phyloP scores from a whole-genome alignment of 768 basidiomycete genomes.

The Naganishia randhawae region DNA sequence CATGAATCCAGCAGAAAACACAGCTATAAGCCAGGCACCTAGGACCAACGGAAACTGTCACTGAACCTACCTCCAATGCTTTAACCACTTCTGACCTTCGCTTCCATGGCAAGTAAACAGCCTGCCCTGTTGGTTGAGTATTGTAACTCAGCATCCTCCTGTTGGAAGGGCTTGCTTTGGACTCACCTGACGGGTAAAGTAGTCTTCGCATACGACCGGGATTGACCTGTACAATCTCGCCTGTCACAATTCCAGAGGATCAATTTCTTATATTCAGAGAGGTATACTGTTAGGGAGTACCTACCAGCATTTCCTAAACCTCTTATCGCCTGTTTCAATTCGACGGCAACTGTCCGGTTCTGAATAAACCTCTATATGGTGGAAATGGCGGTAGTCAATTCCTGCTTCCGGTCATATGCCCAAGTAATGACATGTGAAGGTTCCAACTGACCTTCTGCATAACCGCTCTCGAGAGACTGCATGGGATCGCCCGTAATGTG shows the following conservation, averaged over 20 bases:
- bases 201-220: conserved; percentile 25
- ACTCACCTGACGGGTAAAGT: conserved; percentile 26
- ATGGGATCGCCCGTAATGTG: not conserved
- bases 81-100: conserved; percentile 15
- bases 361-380: conserved; percentile 3
- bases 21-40: not conserved
- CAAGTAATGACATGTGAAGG: not conserved
- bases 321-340: conserved; percentile 15
- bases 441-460: not conserved
- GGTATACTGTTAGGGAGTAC: not conserved
- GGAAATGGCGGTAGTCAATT: not conserved
- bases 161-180: not conserved
- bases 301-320: conserved; percentile 13
- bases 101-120: conserved; percentile 28
- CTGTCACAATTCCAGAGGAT: not conserved
- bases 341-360: conserved; percentile 11
- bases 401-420: not conserved
- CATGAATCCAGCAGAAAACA: not conserved
- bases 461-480: not conserved
- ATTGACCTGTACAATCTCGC: conserved; percentile 27
- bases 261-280: not conserved
- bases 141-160: not conserved
- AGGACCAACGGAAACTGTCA: too few relatives aligned
- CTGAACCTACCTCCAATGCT: conserved; percentile 17
- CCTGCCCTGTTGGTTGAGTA: conserved; percentile 1